These are phyloP conservation scores for Suillus sp. DNA, from an alignment of 768 basidiomycete genomes.

Conservation along the genomic window DNA sequence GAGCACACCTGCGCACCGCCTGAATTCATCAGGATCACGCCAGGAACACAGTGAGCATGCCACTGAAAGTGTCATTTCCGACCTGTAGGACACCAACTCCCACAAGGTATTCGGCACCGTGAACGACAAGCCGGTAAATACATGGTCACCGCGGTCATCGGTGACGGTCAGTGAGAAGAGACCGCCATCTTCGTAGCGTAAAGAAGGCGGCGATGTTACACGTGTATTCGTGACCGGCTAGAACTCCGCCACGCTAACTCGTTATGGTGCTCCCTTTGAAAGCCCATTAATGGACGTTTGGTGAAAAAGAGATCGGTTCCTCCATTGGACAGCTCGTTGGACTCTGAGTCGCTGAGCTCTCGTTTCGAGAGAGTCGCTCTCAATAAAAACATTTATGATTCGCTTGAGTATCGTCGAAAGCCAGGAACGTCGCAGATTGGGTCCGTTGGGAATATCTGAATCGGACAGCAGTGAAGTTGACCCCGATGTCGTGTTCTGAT, in stretches of 20 bases:
- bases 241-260: neutral
- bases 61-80: neutral
- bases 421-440: neutral
- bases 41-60: neutral
- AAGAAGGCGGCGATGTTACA: conserved; percentile 7
- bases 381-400: neutral
- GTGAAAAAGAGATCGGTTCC: neutral
- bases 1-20: neutral
- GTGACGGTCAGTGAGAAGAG: neutral
- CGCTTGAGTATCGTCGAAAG: neutral
- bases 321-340: neutral
- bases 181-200: neutral
- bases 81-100: neutral
- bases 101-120: neutral
- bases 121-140: neutral
- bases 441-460: neutral
- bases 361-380: neutral
- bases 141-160: neutral
- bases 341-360: neutral
- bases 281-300: neutral
- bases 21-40: neutral
- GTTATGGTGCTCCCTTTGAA: conserved; percentile 4
- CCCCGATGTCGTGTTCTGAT: neutral
- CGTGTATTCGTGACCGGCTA: conserved; percentile 3
- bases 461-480: neutral